Base-by-base conservation (phyloP, 176 grass and related monocot genomes). In the Bothriochloa decipiens region DNA sequence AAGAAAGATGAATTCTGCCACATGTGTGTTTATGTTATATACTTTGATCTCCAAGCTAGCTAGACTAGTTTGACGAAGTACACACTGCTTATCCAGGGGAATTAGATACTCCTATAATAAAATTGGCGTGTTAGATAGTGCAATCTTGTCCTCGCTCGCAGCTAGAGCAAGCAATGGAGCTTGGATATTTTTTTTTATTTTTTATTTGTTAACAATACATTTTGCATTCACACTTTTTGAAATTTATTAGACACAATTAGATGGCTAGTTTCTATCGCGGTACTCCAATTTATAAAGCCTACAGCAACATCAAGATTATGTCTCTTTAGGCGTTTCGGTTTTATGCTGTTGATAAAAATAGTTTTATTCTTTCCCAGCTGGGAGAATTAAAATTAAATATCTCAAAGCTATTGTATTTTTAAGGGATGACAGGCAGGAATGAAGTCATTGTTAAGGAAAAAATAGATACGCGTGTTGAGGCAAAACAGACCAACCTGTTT, bases 1-100 rank as follows among this genome's bases (percentile, higher is more conserved):
- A 80, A 87, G 2, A 87, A 83, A 87, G 62, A 25, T 33, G 40
- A 70, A 45, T 90, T 87, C 4, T 84, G 75, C 80, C 89, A 90
- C 89, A 79, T 79, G 84, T 36, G 60, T 80, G 61, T 79, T 74
- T 52, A 79, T 42, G 23, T 49, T 86, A 45, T 45, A 45, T 45
- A 45, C 61, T 64, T 25, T 28, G 9, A 27, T 28, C n/a, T 67
- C 46, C 53, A 15, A 12, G 46, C 73, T 13, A 12, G 46, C 73
- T 13, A 29, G 60, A 12, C 47, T 23, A 29, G 68, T 82, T 60
- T 73, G 66, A 67, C 46, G 43, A 77, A 65, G 67, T 77, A 16
- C 25, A 8, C 29, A 32, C 29, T 32, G 29, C 63, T 62, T 83
- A 79, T 83, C 74, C 74, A 42, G n/a, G 22, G 10, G 73, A 64